Percentiles rank a stretch among this genome's conserved stretches.
Conservation (phyloP, 2,329 filamentous ascomycete genomes). For the Aspergillus hortae region DNA sequence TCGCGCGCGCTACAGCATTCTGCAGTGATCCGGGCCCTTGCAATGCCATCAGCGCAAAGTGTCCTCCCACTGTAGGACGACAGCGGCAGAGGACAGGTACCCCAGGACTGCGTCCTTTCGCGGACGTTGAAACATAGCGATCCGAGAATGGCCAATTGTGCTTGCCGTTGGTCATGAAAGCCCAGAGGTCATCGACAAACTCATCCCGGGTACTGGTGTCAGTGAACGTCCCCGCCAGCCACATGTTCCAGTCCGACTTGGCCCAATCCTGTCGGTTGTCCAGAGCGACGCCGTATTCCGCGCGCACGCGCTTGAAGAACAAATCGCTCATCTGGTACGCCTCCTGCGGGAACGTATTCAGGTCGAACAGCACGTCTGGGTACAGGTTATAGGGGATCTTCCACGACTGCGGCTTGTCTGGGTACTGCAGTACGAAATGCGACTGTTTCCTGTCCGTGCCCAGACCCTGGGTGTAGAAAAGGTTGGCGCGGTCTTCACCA, state of each 20-base stretch:
- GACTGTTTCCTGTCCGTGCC: constrained; percentile 34
- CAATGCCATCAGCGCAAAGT: constrained; percentile 42
- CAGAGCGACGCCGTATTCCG: constrained; percentile 37
- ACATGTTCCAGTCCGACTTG: constrained; percentile 47
- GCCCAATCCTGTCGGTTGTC: constrained; percentile 40
- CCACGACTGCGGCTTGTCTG: constrained; percentile 29
- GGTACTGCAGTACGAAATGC: constrained; percentile 42
- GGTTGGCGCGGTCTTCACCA: constrained; percentile 32
- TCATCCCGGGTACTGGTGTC: constrained; percentile 24
- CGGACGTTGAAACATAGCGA: constrained; percentile 37
- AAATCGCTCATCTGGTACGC: constrained; percentile 34
- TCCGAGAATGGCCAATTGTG: constrained; percentile 45
- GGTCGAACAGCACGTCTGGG: constrained; percentile 37
- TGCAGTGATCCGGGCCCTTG: constrained; percentile 26
- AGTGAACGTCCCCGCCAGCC: constrained; percentile 33
- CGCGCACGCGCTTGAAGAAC: constrained; percentile 36
- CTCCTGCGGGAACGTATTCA: constrained; percentile 35
- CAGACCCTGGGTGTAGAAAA: constrained; percentile 32
- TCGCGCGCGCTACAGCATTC: constrained; percentile 8
- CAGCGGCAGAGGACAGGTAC: constrained; percentile 33
- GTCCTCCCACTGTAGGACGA: constrained; percentile 42
- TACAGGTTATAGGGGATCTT: constrained; percentile 43
- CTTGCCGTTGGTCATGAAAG: constrained; percentile 40
- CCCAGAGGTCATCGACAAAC: constrained; percentile 41
- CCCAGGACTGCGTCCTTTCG: constrained; percentile 28